A percentile compares a stretch with the other conserved stretches of the same genome.
These are phyloP conservation scores for Poteriospumella lacustris DNA, from an alignment of 108 stramenopile species.

Conservation along the genomic window DNA sequence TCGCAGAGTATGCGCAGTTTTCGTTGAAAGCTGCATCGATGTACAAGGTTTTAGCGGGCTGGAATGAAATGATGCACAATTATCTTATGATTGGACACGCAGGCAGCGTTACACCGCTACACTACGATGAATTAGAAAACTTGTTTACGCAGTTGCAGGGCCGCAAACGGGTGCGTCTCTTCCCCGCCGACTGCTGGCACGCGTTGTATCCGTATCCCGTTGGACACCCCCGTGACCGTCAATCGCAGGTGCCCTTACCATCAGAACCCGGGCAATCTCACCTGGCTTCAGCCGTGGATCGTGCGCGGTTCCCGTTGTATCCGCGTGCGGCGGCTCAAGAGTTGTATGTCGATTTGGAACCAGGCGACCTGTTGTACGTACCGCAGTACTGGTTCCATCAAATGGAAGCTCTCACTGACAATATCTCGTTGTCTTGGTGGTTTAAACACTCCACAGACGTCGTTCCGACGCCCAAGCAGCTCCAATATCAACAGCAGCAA, in stretches of 20 bases:
- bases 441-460: not conserved
- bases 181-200: not conserved
- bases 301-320: not conserved
- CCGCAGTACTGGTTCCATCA: conserved; percentile 32
- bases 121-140: conserved; percentile 30
- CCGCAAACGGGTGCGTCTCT: not conserved
- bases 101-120: conserved; percentile 20
- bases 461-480: too few species aligned
- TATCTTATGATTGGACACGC: not conserved
- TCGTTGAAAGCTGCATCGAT: not conserved
- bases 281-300: not conserved
- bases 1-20: not conserved
- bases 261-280: not conserved
- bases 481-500: too few species aligned
- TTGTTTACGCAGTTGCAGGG: conserved; percentile 10
- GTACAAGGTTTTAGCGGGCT: not conserved
- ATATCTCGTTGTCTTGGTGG: not conserved
- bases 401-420: not conserved
- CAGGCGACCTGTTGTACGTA: conserved; percentile 29
- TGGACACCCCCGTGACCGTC: not conserved
- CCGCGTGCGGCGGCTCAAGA: not conserved
- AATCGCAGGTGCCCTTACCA: not conserved
- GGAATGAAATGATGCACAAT: conserved; percentile 3
- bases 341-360: not conserved
- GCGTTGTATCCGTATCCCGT: not conserved